Conservation (phyloP, 1,139 yeast species). For the Taphrina deformans region DNA sequence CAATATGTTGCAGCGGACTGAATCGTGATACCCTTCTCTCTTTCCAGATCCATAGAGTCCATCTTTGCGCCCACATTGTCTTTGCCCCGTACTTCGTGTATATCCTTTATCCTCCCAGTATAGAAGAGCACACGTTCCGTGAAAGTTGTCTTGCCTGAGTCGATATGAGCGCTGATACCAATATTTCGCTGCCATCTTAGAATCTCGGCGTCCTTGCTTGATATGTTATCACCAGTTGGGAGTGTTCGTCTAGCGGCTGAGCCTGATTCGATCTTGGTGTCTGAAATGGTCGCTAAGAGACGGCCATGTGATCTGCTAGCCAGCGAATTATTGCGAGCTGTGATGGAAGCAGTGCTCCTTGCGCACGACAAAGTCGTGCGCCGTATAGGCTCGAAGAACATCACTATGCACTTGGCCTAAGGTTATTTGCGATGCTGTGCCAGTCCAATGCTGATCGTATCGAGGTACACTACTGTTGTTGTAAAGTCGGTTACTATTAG, state of each 20-base stretch:
- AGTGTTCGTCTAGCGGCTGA: background rate
- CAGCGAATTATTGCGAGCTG: background rate
- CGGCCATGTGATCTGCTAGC: background rate
- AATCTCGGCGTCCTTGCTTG: conserved; percentile 12
- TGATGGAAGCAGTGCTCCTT: background rate
- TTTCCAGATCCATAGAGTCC: conserved; percentile 97
- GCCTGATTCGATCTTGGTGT: background rate
- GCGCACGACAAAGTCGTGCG: background rate
- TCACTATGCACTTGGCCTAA: no score
- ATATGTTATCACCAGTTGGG: background rate
- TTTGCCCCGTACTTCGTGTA: conserved; percentile 96
- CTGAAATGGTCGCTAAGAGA: background rate
- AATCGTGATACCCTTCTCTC: conserved; percentile 97
- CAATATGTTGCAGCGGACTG: conserved; percentile 99
- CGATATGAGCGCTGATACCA: conserved; percentile 97
- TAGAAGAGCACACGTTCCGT: conserved; percentile 95
- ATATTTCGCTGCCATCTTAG: conserved; percentile 59
- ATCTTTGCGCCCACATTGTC: conserved; percentile 98
- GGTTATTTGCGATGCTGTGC: no score
- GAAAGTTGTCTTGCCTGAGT: conserved; percentile 94
- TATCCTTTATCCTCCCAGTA: conserved; percentile 95
- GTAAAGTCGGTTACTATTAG: no score
- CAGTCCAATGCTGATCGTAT: no score
- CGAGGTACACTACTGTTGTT: no score
- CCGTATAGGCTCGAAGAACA: background rate